Evolutionary conservation across 805 yeast genomes (phyloP).

Genomic region (Hanseniaspora guilliermondii): DNA sequence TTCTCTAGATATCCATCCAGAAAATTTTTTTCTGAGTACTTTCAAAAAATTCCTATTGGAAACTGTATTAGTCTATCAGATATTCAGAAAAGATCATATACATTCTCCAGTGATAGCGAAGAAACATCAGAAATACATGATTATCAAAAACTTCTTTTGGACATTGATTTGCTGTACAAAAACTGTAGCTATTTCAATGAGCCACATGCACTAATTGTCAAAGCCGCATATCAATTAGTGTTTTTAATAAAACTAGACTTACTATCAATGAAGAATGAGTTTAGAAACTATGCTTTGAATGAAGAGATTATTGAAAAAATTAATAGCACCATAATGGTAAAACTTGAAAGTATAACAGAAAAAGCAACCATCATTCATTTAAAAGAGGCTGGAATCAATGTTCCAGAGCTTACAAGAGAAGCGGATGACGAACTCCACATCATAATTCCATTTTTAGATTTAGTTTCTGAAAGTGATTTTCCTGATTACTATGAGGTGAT

Average conservation of each 20-base stretch:
- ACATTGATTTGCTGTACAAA: conserved; percentile 51
- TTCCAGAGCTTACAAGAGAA: conserved; percentile 11
- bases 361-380: conserved; percentile 15
- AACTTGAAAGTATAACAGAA: conserved; percentile 14
- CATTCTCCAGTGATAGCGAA: conserved; percentile 20
- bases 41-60: conserved; percentile 49
- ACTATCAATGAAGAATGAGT: conserved; percentile 28
- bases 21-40: conserved; percentile 70
- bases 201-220: conserved; percentile 49
- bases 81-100: conserved; percentile 35
- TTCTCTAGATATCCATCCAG: conserved; percentile 64
- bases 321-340: conserved; percentile 9
- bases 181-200: conserved; percentile 70
- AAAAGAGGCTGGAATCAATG: conserved; percentile 16
- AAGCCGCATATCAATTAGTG: conserved; percentile 46
- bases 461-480: conserved; percentile 54
- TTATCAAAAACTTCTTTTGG: conserved; percentile 37
- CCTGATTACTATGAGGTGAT: conserved; percentile 74
- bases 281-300: conserved; percentile 24
- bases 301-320: conserved; percentile 21
- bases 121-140: conserved; percentile 18
- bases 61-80: conserved; percentile 48
- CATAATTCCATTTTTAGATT: conserved; percentile 62
- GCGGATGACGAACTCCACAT: conserved; percentile 28
- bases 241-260: conserved; percentile 45